These are phyloP conservation scores for Colletotrichum limetticola DNA, from an alignment of 2,329 filamentous ascomycete species.

Conservation along the genomic window DNA sequence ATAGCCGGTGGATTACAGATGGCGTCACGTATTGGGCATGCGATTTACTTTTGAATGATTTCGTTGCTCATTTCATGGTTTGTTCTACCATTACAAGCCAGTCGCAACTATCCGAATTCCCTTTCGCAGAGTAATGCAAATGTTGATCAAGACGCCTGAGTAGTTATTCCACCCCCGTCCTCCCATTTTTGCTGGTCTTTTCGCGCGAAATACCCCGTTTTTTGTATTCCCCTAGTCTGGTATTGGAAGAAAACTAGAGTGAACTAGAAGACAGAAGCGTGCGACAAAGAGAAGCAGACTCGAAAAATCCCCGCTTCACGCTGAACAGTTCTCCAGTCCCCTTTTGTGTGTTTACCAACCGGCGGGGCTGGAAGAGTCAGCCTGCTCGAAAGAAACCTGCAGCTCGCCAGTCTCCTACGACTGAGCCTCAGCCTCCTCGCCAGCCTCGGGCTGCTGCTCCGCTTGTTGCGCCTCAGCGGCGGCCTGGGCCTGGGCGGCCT, in stretches of 20 bases:
- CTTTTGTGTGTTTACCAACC: neutral
- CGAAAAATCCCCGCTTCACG: neutral
- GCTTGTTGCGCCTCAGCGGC: conserved; percentile 71
- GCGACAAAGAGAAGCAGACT: conserved; percentile 6
- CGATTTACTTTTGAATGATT: conserved; percentile 33
- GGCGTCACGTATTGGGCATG: neutral
- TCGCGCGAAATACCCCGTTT: conserved; percentile 23
- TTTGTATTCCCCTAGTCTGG: conserved; percentile 20
- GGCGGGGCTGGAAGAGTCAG: conserved; percentile 13
- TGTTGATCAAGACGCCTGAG: conserved; percentile 39
- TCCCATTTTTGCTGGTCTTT: conserved; percentile 27
- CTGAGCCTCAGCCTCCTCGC: conserved; percentile 64
- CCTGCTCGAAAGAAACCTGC: conserved; percentile 9
- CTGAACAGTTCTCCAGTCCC: neutral
- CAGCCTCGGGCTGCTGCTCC: conserved; percentile 62
- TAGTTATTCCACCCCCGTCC: conserved; percentile 37
- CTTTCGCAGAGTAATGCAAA: conserved; percentile 39
- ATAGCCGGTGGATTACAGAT: neutral
- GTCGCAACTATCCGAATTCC: conserved; percentile 37
- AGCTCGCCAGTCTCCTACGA: conserved; percentile 50
- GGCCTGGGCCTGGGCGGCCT: conserved; percentile 75
- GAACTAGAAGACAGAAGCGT: conserved; percentile 16
- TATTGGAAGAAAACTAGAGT: conserved; percentile 21
- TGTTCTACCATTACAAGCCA: conserved; percentile 38
- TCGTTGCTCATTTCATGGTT: conserved; percentile 38